These are phyloP conservation scores for Macadamia integrifolia DNA, from an alignment of 164 flowering plant species.

Conservation along the genomic window DNA sequence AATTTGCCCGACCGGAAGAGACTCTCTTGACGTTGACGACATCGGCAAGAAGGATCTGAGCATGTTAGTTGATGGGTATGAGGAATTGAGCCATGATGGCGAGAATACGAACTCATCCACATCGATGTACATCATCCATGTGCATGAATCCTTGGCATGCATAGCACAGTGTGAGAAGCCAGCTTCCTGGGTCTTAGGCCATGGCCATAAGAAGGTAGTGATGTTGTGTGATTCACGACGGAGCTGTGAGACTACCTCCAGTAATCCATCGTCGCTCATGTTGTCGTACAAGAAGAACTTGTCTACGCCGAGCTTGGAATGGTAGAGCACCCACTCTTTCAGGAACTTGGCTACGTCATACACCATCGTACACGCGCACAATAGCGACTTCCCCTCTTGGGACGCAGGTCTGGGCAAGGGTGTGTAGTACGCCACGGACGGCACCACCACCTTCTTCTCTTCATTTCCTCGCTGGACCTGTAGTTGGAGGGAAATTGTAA, in stretches of 20 bases:
- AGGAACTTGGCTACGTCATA: slow-evolving; percentile 72
- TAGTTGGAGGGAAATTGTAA: slow-evolving; percentile 39
- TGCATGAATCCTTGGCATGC: slow-evolving; percentile 37
- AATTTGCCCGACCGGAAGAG: slow-evolving; percentile 44
- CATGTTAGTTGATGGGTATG: slow-evolving; percentile 36
- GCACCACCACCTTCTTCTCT: slow-evolving; percentile 22
- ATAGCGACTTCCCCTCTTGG: slow-evolving; percentile 17
- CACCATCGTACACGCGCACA: slow-evolving; percentile 86
- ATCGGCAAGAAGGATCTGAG: slow-evolving; percentile 21
- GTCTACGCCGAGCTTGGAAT: slow-evolving; percentile 64
- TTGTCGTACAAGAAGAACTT: slow-evolving; percentile 78
- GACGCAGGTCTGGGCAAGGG: slow-evolving; percentile 19
- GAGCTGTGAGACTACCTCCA: slow-evolving; percentile 27
- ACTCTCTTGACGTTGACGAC: not conserved
- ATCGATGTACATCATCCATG: slow-evolving; percentile 73
- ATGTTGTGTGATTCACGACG: slow-evolving; percentile 35
- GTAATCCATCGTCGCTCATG: slow-evolving; percentile 60
- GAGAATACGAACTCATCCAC: slow-evolving; percentile 84
- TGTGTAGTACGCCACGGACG: slow-evolving; percentile 58
- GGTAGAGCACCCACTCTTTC: slow-evolving; percentile 78
- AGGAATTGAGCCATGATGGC: slow-evolving; percentile 40
- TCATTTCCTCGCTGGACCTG: slow-evolving; percentile 1
- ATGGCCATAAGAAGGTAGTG: slow-evolving; percentile 49
- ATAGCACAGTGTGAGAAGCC: slow-evolving; percentile 81
- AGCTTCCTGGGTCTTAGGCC: slow-evolving; percentile 94